Conservation (phyloP, 495 filamentous ascomycete genomes). For the Immersiella caudata region DNA sequence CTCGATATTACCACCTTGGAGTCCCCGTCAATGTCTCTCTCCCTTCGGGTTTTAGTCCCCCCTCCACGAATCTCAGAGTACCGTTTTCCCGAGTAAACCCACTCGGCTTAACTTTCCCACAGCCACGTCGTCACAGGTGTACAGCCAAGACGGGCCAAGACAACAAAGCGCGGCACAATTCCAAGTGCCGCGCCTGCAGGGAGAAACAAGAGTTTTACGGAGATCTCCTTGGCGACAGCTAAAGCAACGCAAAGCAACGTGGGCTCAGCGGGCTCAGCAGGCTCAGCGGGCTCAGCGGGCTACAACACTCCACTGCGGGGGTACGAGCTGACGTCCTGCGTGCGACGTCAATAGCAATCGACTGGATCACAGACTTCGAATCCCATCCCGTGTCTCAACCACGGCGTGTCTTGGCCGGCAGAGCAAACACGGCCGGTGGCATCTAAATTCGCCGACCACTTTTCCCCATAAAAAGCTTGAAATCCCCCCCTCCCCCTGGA, state of each 20-base stretch:
- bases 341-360: constrained; percentile 8
- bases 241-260: no score
- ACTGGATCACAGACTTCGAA: neutral
- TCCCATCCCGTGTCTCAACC: neutral
- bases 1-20: no score
- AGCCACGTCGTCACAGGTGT: neutral
- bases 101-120: neutral
- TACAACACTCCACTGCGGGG: no score
- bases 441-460: neutral
- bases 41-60: neutral
- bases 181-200: neutral
- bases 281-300: no score
- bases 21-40: no score
- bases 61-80: neutral
- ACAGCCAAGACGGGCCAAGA: constrained; percentile 13
- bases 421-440: constrained; percentile 3
- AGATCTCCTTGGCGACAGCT: neutral
- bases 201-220: neutral
- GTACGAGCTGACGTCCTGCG: neutral
- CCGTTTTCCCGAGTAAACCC: neutral
- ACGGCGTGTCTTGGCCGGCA: neutral
- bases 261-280: no score
- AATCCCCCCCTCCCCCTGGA: neutral
- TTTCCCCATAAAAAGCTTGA: neutral
- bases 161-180: neutral